Base-by-base conservation (phyloP, 805 yeast species). In the Nakazawaea anatomiae region DNA sequence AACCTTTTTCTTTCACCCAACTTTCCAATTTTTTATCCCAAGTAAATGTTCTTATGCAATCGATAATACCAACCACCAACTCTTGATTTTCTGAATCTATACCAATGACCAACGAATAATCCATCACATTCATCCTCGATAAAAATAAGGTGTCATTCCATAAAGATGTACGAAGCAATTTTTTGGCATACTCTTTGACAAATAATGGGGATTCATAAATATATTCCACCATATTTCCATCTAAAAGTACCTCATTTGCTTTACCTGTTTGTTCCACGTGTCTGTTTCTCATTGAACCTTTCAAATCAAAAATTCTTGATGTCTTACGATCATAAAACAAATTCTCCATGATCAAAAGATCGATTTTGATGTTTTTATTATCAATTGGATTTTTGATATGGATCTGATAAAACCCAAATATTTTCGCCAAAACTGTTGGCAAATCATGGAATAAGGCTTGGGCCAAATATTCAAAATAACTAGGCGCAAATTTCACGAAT, bases 11-110 rank as follows among this genome's bases (percentile, higher is more conserved):
- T 64, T 94, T 94, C 38, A 94, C 99, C 99, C 99, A 94, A 64
- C 96, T 90, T 65, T 94, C 99, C 30, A 94, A 80, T 67, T 91
- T 94, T 67, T 94, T 94, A 61, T 94, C 99, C 99, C 99, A 94
- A 0, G 99, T 94, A 60, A 92, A 94, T 0, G 99, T 90, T 53
- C 99, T 70, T 42, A 94, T 83, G 73, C 95, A 94, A 66, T 94
- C 89, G 54, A 94, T 91, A 40, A 94, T 91, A 4, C 99, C 99
- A 11, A 91, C 96, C 18, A 90, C 89, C 38, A 94, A 72, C 50
- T 84, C 84, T 47, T 77, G 76, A 55, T 78, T 78, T 27, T 79
- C 76, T 9, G 75, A 71, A 62, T 94, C 96, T 40, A 94, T 88
- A 0, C 98, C 99, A 53, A 94, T 85, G 8, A 94, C 96, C 56